Percentiles rank a stretch among this genome's conserved stretches.
Evolutionary conservation across 495 filamentous ascomycete genomes (phyloP).

Genomic region (Aspergillus homomorphus): DNA sequence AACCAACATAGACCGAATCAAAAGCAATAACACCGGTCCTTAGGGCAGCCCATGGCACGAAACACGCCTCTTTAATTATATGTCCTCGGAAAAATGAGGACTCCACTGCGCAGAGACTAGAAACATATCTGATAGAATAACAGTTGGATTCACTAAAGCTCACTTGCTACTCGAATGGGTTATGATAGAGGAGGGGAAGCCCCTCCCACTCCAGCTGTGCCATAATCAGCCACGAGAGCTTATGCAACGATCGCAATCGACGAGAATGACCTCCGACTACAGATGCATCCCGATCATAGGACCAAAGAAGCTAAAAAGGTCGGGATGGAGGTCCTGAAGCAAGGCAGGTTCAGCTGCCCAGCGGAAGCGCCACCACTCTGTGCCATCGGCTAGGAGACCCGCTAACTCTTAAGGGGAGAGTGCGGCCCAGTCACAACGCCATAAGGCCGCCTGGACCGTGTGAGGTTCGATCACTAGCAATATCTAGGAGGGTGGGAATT

Average conservation of each 20-base stretch:
- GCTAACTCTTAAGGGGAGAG: conserved; percentile 22
- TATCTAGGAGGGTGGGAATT: neutral
- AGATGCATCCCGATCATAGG: conserved; percentile 16
- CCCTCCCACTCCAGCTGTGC: conserved; percentile 25
- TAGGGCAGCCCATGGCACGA: conserved; percentile 7
- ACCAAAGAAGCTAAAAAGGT: conserved; percentile 14
- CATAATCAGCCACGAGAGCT: conserved; percentile 29
- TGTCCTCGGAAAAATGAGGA: conserved; percentile 1
- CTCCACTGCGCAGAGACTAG: conserved; percentile 22
- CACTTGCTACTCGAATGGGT: conserved; percentile 12
- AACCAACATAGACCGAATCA: conserved; percentile 1
- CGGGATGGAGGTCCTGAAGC: conserved; percentile 18
- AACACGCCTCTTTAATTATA: conserved; percentile 1
- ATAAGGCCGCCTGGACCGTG: conserved; percentile 20
- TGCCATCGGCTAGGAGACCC: conserved; percentile 18
- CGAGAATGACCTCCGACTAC: conserved; percentile 11
- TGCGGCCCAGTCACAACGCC: conserved; percentile 4
- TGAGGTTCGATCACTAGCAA: conserved; percentile 17
- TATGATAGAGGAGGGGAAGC: conserved; percentile 7
- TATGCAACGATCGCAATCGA: conserved; percentile 16
- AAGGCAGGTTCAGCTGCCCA: conserved; percentile 34
- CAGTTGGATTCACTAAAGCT: conserved; percentile 10
- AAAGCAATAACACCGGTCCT: conserved; percentile 9
- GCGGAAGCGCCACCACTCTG: conserved; percentile 29
- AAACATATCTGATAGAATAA: conserved; percentile 10